A percentile compares a stretch with the other conserved stretches of the same genome.
Conservation (phyloP, 2,329 filamentous ascomycete genomes). For the Ophiosphaerella korrae region DNA sequence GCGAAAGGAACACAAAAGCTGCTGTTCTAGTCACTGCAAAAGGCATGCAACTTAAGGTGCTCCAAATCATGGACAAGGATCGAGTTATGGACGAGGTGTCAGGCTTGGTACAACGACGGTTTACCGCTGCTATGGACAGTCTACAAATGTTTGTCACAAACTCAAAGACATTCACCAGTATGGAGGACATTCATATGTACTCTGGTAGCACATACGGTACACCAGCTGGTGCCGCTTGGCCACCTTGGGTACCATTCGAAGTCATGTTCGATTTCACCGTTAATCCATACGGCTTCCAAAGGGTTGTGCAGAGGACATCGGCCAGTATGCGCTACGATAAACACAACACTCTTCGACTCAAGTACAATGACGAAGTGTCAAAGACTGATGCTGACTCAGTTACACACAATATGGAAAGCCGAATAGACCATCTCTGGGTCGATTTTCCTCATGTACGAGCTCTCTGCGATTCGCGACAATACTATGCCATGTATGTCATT, state of each 20-base stretch:
- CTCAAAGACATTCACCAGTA: conserved; percentile 82
- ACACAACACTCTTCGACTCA: conserved; percentile 94
- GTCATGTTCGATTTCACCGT: conserved; percentile 96
- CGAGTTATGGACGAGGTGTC: conserved; percentile 90
- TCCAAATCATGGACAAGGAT: conserved; percentile 97
- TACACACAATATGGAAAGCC: conserved; percentile 67
- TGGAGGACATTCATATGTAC: conserved; percentile 87
- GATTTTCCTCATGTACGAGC: conserved; percentile 93
- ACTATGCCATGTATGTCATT: conserved; percentile 98
- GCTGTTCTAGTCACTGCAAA: conserved; percentile 97
- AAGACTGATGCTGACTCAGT: conserved; percentile 59
- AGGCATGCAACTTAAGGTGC: conserved; percentile 96
- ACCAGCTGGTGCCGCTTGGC: conserved; percentile 84
- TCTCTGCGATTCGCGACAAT: conserved; percentile 96
- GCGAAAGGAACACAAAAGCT: conserved; percentile 95
- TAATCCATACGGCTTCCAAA: conserved; percentile 96
- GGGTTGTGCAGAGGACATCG: conserved; percentile 95
- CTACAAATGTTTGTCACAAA: conserved; percentile 98
- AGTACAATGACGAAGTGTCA: conserved; percentile 93
- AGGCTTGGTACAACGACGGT: conserved; percentile 91
- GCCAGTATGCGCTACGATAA: conserved; percentile 95
- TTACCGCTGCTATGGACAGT: conserved; percentile 94
- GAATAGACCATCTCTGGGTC: conserved; percentile 96
- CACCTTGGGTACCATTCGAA: conserved; percentile 97
- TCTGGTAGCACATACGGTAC: conserved; percentile 92